Conservation (phyloP, 2,329 filamentous ascomycete species). For the Penicillium freii region DNA sequence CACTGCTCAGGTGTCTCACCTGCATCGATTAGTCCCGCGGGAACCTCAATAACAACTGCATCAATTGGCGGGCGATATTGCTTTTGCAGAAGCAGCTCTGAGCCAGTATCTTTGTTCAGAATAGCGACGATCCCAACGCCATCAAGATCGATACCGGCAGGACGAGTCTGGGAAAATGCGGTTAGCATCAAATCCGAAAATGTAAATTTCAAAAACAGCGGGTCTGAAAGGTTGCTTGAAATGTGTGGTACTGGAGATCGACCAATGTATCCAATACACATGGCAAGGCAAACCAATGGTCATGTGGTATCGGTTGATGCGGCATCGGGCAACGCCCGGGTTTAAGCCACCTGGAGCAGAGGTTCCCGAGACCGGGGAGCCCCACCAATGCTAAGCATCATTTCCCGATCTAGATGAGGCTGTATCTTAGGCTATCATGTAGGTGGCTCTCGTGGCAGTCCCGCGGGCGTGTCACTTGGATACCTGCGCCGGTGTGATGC, state of each 20-base stretch:
- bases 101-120: constrained; percentile 52
- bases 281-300: background rate
- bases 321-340: background rate
- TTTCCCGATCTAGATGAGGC: background rate
- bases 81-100: constrained; percentile 54
- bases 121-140: constrained; percentile 62
- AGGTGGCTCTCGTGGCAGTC: background rate
- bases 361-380: background rate
- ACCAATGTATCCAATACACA: background rate
- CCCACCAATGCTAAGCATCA: background rate
- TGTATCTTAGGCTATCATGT: background rate
- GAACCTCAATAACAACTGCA: constrained; percentile 59
- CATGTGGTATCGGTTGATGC: background rate
- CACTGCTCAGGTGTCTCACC: constrained; percentile 57
- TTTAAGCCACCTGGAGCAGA: background rate
- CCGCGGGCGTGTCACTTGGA: background rate
- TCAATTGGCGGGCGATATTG: constrained; percentile 61
- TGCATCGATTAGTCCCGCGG: constrained; percentile 59
- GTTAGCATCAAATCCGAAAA: constrained; percentile 11
- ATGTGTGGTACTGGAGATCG: background rate
- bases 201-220: background rate
- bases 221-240: background rate
- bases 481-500: background rate
- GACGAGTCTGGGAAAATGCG: constrained; percentile 37
- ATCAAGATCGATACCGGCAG: constrained; percentile 53